Percentiles rank a stretch among this genome's conserved stretches.
Evolutionary conservation across 2,329 filamentous ascomycete species (phyloP).

Genomic region (Rhinocladiella similis): DNA sequence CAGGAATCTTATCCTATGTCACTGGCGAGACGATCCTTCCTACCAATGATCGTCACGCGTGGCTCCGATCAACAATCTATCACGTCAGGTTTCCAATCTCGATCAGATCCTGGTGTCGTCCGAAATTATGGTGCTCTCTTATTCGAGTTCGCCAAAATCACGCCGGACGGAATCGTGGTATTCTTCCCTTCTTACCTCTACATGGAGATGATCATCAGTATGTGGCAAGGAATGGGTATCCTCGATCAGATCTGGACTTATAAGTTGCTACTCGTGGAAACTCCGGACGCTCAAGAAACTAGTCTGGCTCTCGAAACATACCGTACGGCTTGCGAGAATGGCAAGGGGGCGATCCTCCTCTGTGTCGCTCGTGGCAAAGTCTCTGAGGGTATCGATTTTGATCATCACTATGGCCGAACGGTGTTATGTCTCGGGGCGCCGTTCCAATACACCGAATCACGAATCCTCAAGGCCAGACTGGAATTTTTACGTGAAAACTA

Average conservation of each 20-base stretch:
- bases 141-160: slow-evolving; percentile 93
- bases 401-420: slow-evolving; percentile 95
- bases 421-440: slow-evolving; percentile 96
- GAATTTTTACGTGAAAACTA: slow-evolving; percentile 98
- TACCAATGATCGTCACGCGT: slow-evolving; percentile 95
- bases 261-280: slow-evolving; percentile 96
- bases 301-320: slow-evolving; percentile 95
- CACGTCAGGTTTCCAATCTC: slow-evolving; percentile 90
- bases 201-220: slow-evolving; percentile 98
- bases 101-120: slow-evolving; percentile 95
- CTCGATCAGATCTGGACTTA: slow-evolving; percentile 98
- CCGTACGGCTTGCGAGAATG: slow-evolving; percentile 95
- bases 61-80: slow-evolving; percentile 92
- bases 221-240: slow-evolving; percentile 99
- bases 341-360: slow-evolving; percentile 85
- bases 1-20: slow-evolving; percentile 99
- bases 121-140: slow-evolving; percentile 92
- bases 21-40: slow-evolving; percentile 86
- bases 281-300: slow-evolving; percentile 94
- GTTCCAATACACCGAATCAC: slow-evolving; percentile 97
- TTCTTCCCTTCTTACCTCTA: slow-evolving; percentile 99
- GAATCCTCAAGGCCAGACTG: slow-evolving; percentile 90
- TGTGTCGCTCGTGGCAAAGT: slow-evolving; percentile 98
- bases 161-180: slow-evolving; percentile 95
- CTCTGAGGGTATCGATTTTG: slow-evolving; percentile 97